These are phyloP conservation scores for Adansonia rubrostipa DNA, from an alignment of 441 rosid species.

Conservation along the genomic window DNA sequence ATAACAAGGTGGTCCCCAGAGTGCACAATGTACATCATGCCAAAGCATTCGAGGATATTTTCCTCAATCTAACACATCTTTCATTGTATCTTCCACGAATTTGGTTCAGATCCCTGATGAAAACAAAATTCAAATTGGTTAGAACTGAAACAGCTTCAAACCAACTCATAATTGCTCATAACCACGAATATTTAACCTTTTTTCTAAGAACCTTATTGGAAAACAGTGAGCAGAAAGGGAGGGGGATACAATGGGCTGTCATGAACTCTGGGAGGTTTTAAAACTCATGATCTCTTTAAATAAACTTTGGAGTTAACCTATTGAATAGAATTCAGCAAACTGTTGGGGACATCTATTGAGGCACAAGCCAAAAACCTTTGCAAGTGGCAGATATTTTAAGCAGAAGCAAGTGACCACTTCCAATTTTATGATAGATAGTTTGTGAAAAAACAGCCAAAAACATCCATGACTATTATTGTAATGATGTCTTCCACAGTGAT, in stretches of 20 bases:
- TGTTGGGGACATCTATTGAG: not conserved
- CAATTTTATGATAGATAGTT: constrained; percentile 9
- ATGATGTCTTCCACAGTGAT: not conserved
- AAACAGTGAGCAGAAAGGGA: not conserved
- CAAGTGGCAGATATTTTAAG: constrained; percentile 11
- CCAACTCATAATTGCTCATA: constrained; percentile 16
- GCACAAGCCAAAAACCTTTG: constrained; percentile 13
- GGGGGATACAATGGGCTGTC: not conserved
- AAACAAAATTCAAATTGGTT: constrained; percentile 17
- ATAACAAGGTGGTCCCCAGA: constrained; percentile 98
- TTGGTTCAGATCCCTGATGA: constrained; percentile 94
- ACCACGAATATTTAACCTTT: not conserved
- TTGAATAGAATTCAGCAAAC: constrained; percentile 2
- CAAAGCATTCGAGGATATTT: constrained; percentile 99
- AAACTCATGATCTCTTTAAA: not conserved
- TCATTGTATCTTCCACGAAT: constrained; percentile 97
- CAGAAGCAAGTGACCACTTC: constrained; percentile 19
- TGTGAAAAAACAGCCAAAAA: not conserved
- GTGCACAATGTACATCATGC: constrained; percentile 99
- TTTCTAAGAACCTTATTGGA: not conserved
- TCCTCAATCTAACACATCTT: constrained; percentile 87
- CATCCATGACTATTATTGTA: too few relatives aligned
- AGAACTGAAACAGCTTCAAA: constrained; percentile 23
- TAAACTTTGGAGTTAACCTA: constrained; percentile 10
- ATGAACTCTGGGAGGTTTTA: not conserved